Percentiles rank a stretch among this genome's conserved stretches.
Evolutionary conservation across 2,329 filamentous ascomycete species (phyloP).

Genomic region (Epichloe uncinata): DNA sequence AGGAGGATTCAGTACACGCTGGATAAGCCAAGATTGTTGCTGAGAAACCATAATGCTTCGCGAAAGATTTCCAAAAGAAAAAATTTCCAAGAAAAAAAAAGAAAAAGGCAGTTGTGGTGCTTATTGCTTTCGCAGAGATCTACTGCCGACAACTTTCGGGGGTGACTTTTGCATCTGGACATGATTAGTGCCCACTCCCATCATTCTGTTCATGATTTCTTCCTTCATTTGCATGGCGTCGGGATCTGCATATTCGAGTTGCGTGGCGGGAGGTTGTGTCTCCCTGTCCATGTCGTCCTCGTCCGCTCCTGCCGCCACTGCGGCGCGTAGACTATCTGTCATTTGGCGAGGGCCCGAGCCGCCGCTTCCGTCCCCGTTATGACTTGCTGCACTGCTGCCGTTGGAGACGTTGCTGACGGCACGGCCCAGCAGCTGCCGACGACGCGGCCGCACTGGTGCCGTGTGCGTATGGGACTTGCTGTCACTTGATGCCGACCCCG

Average conservation of each 20-base stretch:
- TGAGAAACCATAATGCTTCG: too few species aligned
- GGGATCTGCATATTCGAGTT: slow-evolving; percentile 40
- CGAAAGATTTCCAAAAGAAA: neutral
- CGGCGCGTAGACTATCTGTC: slow-evolving; percentile 5
- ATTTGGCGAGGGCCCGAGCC: slow-evolving; percentile 10
- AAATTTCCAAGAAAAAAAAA: too few species aligned
- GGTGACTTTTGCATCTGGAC: neutral
- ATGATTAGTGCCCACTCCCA: slow-evolving; percentile 9
- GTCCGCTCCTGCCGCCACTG: slow-evolving; percentile 3
- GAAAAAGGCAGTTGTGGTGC: neutral
- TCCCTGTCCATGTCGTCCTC: slow-evolving; percentile 14
- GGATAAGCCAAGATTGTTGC: too few species aligned
- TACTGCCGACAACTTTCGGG: neutral
- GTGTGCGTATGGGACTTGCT: slow-evolving; percentile 6
- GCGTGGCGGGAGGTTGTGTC: slow-evolving; percentile 30
- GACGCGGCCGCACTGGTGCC: slow-evolving; percentile 15
- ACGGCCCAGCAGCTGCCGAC: slow-evolving; percentile 42
- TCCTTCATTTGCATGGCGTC: slow-evolving; percentile 31
- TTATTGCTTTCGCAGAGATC: slow-evolving; percentile 3
- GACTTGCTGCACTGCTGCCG: slow-evolving; percentile 31
- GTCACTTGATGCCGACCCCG: slow-evolving; percentile 2
- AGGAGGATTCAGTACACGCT: too few species aligned
- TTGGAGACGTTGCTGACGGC: slow-evolving; percentile 45
- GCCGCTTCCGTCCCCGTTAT: slow-evolving; percentile 11
- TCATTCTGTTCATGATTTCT: slow-evolving; percentile 32